Evolutionary conservation across 192 early-diverging fungal genomes (phyloP), one percentile per base, ranked within the genome.

Genomic region (Rhizoclosmatium sp.): DNA sequence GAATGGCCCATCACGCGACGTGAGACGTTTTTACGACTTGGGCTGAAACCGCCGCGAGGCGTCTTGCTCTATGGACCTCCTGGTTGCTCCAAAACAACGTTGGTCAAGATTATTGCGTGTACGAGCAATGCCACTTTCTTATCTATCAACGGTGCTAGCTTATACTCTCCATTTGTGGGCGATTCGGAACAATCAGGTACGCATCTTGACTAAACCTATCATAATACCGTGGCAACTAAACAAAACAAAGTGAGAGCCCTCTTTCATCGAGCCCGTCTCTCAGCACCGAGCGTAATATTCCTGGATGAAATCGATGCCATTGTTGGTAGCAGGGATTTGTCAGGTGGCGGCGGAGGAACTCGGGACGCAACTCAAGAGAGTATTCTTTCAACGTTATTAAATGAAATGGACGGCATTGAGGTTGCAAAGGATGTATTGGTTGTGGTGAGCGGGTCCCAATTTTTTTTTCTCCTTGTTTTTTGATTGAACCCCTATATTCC

Each of bases 321-420:
- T 74, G 97, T 98, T 0, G 98, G 98, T 2, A 96, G 93, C 80
- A 84, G 97, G 4, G 87, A 87, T 45, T 85, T 91, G 44, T 69
- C 64, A 31, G 70, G 69, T 9, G 80, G 84, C 21, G 85, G 86
- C 9, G 87, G 86, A 31, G 78, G 78, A n/a, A 46, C 5, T 2
- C 62, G 68, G 40, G 94, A 93, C n/a, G 91, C 95, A 0, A 93
- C 96, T 0, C 93, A 93, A 80, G 94, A 97, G 76, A 90, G 96
- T 19, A 91, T 98, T 1, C 87, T 99, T 10, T 97, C 94, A 10
- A 93, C 87, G 9, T 83, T 93, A 45, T 78, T 93, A 80, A 99
- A 99, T 78, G 98, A 99, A 83, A 97, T 99, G 93, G 98, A 99
- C 81, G 98, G 98, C 46, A 93, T 99, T 16, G 94, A 98, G 73